Evolutionary conservation across 352 stramenopile species (phyloP).

Genomic region (Pythium folliculosum): DNA sequence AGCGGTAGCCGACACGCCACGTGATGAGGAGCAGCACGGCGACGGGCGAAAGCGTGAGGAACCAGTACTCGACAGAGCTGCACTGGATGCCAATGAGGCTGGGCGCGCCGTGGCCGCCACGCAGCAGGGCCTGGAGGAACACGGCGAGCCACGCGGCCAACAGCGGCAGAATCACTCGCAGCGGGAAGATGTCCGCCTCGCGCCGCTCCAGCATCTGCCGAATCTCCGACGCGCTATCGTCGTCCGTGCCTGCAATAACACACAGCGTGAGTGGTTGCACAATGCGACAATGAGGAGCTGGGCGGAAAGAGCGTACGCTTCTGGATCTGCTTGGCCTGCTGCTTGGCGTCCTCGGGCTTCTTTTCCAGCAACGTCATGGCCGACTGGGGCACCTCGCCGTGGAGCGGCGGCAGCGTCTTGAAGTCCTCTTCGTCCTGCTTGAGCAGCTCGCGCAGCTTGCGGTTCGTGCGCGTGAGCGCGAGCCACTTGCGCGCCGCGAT

Average conservation of each 20-base stretch:
- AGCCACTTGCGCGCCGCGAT: slow-evolving; percentile 67
- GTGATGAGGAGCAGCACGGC: slow-evolving; percentile 67
- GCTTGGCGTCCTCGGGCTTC: slow-evolving; percentile 2
- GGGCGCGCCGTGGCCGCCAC: slow-evolving; percentile 64
- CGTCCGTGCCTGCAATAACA: slow-evolving; percentile 30
- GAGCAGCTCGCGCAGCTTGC: slow-evolving; percentile 42
- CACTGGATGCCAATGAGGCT: slow-evolving; percentile 93
- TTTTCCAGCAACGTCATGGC: slow-evolving; percentile 26
- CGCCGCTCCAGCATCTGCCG: slow-evolving; percentile 48
- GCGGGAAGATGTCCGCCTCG: slow-evolving; percentile 57
- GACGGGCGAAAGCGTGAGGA: slow-evolving; percentile 87
- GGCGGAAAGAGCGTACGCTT: slow-evolving; percentile 19
- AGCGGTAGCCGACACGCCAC: slow-evolving; percentile 49
- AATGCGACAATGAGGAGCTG: background rate
- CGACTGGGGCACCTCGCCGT: slow-evolving; percentile 19
- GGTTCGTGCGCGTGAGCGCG: slow-evolving; percentile 59
- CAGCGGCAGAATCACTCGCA: slow-evolving; percentile 56
- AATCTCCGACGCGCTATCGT: slow-evolving; percentile 40
- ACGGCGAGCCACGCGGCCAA: slow-evolving; percentile 72
- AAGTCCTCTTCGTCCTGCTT: slow-evolving; percentile 70
- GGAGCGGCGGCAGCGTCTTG: slow-evolving; percentile 48
- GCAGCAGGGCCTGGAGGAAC: slow-evolving; percentile 68
- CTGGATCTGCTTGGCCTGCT: slow-evolving; percentile 11
- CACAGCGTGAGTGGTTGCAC: background rate
- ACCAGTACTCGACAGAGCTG: slow-evolving; percentile 92